Conservation (phyloP, 2,329 filamentous ascomycete species). For the Penicillium paneum region DNA sequence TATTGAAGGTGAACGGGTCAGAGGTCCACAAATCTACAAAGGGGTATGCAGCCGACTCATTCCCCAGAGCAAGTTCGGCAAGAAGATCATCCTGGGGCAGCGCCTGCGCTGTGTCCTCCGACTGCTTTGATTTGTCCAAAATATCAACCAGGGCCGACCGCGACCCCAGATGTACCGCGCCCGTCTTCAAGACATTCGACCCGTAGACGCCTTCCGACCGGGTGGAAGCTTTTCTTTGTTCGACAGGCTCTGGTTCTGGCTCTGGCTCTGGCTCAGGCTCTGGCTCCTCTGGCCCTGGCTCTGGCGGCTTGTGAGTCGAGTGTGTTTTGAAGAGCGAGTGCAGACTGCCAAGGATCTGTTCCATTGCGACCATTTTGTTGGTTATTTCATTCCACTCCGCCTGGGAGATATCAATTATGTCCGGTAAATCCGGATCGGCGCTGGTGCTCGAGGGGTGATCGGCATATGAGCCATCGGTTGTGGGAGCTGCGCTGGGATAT, state of each 20-base stretch:
- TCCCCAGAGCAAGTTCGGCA: slow-evolving; percentile 58
- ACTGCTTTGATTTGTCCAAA: slow-evolving; percentile 45
- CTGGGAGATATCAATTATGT: slow-evolving; percentile 32
- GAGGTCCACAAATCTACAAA: slow-evolving; percentile 63
- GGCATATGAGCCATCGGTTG: slow-evolving; percentile 21
- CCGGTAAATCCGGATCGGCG: slow-evolving; percentile 23
- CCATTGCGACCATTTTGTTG: slow-evolving; percentile 35
- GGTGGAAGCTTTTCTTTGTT: slow-evolving; percentile 19
- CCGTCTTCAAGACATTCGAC: slow-evolving; percentile 41
- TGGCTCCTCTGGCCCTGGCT: slow-evolving; percentile 16
- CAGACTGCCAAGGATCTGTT: slow-evolving; percentile 33
- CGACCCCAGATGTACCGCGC: slow-evolving; percentile 57
- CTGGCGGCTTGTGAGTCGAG: slow-evolving; percentile 19
- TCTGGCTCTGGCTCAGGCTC: slow-evolving; percentile 8
- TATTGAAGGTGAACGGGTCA: slow-evolving; percentile 54
- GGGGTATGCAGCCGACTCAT: slow-evolving; percentile 59
- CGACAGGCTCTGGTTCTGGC: slow-evolving; percentile 10
- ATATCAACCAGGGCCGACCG: slow-evolving; percentile 58
- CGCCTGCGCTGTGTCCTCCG: slow-evolving; percentile 45
- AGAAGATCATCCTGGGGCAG: slow-evolving; percentile 57
- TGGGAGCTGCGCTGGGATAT: slow-evolving; percentile 9
- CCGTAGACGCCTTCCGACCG: slow-evolving; percentile 29
- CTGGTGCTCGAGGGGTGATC: slow-evolving; percentile 17
- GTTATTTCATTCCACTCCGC: slow-evolving; percentile 38
- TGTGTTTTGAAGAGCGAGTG: slow-evolving; percentile 31